Conservation (phyloP, 1,139 yeast genomes). For the Kurtzmaniella natalensis region DNA sequence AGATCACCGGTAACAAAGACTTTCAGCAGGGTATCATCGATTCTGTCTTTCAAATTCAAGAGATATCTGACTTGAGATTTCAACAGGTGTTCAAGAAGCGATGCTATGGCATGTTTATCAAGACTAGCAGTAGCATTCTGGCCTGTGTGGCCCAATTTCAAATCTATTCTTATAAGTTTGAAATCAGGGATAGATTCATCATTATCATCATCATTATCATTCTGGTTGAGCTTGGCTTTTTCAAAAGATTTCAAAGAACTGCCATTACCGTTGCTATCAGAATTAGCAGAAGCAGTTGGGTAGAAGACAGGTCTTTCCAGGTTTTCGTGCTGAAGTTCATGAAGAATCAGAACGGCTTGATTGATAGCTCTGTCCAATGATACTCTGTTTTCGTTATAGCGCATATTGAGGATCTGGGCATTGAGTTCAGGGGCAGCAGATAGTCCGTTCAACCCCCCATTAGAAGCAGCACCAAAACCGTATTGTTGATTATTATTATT, state of each 20-base stretch:
- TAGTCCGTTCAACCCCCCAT: no score
- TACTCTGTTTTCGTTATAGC: constrained; percentile 63
- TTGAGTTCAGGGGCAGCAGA: constrained; percentile 17
- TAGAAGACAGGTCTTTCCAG: constrained; percentile 59
- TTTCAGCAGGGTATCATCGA: constrained; percentile 88
- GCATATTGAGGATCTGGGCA: constrained; percentile 59
- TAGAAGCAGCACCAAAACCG: no score
- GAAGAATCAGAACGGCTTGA: constrained; percentile 49
- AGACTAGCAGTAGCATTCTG: constrained; percentile 46
- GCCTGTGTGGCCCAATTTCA: constrained; percentile 50
- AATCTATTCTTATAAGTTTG: constrained; percentile 58
- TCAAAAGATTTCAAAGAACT: constrained; percentile 40
- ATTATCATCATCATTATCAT: constrained; percentile 21
- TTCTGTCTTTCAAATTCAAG: constrained; percentile 70
- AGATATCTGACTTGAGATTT: constrained; percentile 63
- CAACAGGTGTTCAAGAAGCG: constrained; percentile 61
- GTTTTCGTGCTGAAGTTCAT: constrained; percentile 54
- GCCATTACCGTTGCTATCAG: constrained; percentile 30
- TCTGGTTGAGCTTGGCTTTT: constrained; percentile 32
- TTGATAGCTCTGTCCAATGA: constrained; percentile 61
- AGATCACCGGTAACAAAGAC: constrained; percentile 96
- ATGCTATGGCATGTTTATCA: constrained; percentile 63
- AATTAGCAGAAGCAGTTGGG: constrained; percentile 40
- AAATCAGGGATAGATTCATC: constrained; percentile 36
- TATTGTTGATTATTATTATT: no score